Conservation (phyloP, 2,329 filamentous ascomycete genomes). For the Alternaria incomplexa region DNA sequence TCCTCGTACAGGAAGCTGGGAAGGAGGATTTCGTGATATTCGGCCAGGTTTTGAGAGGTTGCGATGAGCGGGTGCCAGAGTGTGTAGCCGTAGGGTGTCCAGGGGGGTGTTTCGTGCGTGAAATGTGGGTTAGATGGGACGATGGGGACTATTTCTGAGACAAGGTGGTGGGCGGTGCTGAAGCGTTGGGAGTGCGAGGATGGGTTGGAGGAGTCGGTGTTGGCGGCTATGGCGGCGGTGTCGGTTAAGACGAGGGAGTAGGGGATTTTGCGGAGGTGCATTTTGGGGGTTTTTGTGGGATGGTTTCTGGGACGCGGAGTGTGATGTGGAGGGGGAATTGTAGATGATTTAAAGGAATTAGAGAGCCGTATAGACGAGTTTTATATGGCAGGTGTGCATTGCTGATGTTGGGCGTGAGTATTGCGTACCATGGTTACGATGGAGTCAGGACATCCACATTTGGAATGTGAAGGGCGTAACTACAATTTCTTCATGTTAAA, state of each 20-base stretch:
- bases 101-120: conserved; percentile 20
- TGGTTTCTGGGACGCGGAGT: background rate
- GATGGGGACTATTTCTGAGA: conserved; percentile 9
- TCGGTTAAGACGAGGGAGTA: conserved; percentile 8
- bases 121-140: conserved; percentile 10
- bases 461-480: background rate
- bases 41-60: conserved; percentile 39
- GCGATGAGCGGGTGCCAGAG: conserved; percentile 53
- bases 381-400: background rate
- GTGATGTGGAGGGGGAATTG: background rate
- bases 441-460: background rate
- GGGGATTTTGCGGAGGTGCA: conserved; percentile 16
- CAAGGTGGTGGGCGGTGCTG: conserved; percentile 14
- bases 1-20: conserved; percentile 37
- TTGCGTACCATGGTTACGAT: background rate
- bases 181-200: conserved; percentile 17
- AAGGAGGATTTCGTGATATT: conserved; percentile 23
- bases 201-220: conserved; percentile 10
- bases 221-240: background rate
- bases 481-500: rapidly evolving
- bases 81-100: conserved; percentile 48
- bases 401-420: background rate
- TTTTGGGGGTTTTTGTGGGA: background rate
- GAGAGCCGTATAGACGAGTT: background rate
- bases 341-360: background rate